Evolutionary conservation across 1,284 basidiomycete species (phyloP).

Genomic region (Leccinum olivaceoglutinosum): DNA sequence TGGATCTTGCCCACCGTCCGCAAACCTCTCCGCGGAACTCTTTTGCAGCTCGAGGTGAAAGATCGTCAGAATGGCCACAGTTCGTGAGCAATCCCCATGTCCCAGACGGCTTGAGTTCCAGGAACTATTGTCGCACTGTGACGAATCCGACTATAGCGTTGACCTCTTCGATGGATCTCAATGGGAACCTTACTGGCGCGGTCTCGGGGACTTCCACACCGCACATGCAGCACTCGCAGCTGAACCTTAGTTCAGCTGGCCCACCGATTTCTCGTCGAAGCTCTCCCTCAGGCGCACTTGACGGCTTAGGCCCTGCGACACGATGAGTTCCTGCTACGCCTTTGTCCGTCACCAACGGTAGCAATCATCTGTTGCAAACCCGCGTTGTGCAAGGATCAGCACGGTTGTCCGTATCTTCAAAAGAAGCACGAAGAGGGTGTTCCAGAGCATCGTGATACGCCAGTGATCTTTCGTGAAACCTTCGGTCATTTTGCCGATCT

Average conservation of each 20-base stretch:
- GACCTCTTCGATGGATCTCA: too few species aligned
- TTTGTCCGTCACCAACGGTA: constrained; percentile 45
- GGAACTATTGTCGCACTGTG: too few species aligned
- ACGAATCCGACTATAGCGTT: too few species aligned
- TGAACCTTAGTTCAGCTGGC: constrained; percentile 38
- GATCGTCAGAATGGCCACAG: too few species aligned
- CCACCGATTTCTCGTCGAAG: constrained; percentile 55
- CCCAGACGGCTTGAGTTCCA: too few species aligned
- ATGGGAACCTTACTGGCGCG: too few species aligned
- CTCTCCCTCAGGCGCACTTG: constrained; percentile 60
- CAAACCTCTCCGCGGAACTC: too few species aligned
- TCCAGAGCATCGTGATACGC: constrained; percentile 92
- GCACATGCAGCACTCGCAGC: constrained; percentile 33
- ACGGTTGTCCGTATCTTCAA: constrained; percentile 96
- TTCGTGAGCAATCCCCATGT: too few species aligned
- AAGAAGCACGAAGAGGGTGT: constrained; percentile 98
- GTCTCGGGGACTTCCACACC: too few species aligned
- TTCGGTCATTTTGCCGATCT: constrained; percentile 97
- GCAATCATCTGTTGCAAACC: constrained; percentile 55
- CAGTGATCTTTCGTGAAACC: constrained; percentile 99
- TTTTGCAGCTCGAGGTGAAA: too few species aligned
- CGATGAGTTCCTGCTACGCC: constrained; percentile 77
- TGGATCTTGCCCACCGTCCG: too few species aligned
- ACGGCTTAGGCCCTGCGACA: constrained; percentile 54
- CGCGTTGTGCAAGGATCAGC: constrained; percentile 95